Evolutionary conservation across 140 eudicot genomes (phyloP).

Genomic region (Oenanthe javanica): DNA sequence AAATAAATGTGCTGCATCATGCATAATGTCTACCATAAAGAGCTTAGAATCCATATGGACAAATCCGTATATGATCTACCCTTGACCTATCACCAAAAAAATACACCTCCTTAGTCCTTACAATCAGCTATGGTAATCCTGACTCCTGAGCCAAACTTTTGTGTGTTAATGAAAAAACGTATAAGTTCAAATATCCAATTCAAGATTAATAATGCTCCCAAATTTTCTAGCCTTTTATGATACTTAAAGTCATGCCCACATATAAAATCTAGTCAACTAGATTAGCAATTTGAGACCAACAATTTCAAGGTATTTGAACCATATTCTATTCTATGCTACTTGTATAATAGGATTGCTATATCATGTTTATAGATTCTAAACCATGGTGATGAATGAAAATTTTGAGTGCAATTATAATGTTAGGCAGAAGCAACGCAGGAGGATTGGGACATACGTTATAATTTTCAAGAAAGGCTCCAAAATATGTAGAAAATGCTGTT

Average conservation of each 20-base stretch:
- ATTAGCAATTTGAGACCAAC: not conserved
- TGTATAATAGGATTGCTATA: not conserved
- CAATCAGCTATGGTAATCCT: not conserved
- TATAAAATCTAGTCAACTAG: not conserved
- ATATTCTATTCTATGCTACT: not conserved
- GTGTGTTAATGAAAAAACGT: not conserved
- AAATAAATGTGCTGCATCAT: not conserved
- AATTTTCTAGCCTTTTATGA: not conserved
- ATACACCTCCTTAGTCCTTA: not conserved
- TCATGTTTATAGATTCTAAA: not conserved
- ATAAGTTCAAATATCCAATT: not conserved
- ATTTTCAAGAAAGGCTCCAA: constrained; percentile 94
- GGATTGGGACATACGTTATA: constrained; percentile 56
- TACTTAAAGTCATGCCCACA: not conserved
- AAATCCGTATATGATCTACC: not conserved
- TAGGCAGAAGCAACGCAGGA: not conserved
- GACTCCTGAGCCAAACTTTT: not conserved
- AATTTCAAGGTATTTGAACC: not conserved
- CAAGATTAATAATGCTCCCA: not conserved
- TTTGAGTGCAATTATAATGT: not conserved
- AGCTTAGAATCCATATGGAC: not conserved
- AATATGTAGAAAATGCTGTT: constrained; percentile 79
- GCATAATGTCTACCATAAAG: not conserved
- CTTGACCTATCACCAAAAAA: not conserved
- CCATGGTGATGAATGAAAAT: not conserved